phyloP scores from a whole-genome alignment of 345 rosid genomes.

The Syzygium jambos region DNA sequence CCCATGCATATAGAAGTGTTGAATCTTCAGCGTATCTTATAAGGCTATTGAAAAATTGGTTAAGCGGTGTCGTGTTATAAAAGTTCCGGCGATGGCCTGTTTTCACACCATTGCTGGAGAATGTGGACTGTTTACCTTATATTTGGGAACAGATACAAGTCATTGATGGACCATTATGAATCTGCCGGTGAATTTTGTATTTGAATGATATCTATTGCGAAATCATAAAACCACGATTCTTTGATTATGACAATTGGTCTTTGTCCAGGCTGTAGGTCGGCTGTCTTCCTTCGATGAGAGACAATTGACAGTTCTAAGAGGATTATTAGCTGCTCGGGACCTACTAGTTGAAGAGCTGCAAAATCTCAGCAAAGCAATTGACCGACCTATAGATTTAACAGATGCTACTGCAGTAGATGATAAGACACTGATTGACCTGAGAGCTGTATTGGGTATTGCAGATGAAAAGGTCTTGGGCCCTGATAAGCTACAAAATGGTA shows the following conservation, averaged over 20 bases:
- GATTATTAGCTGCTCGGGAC: conserved; percentile 60
- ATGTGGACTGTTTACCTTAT: neutral
- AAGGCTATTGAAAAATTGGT: neutral
- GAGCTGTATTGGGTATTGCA: conserved; percentile 21
- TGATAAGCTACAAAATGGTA: conserved; percentile 56
- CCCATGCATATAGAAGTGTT: neutral
- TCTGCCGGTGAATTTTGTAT: neutral
- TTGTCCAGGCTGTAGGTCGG: conserved; percentile 39
- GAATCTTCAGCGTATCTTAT: neutral
- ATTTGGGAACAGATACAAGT: neutral
- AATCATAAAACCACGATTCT: neutral
- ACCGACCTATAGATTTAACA: conserved; percentile 37
- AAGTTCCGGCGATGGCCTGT: neutral
- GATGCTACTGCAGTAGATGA: conserved; percentile 47
- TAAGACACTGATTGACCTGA: conserved; percentile 22
- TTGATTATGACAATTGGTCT: neutral
- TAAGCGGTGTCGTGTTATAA: neutral
- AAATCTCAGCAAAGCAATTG: conserved; percentile 54
- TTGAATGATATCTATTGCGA: neutral
- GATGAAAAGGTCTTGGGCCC: conserved; percentile 36
- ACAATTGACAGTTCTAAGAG: conserved; percentile 45
- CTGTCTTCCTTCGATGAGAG: conserved; percentile 34
- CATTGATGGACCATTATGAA: neutral
- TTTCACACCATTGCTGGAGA: neutral
- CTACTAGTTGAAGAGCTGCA: conserved; percentile 54